Evolutionary conservation across 2,329 filamentous ascomycete genomes (phyloP).

Genomic region (Chaetomium olivaceum): DNA sequence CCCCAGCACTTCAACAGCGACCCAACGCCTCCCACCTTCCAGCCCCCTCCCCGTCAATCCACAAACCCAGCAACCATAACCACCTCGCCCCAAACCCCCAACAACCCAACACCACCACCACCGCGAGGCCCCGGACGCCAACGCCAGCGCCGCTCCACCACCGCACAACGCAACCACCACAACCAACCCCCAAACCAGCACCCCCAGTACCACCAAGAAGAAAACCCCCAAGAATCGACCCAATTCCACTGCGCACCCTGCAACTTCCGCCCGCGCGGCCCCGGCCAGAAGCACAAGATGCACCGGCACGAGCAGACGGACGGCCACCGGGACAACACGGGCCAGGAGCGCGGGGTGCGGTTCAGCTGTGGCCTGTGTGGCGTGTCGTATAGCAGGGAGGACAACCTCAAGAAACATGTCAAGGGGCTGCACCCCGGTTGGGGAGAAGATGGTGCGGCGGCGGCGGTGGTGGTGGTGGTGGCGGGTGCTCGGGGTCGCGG

Average conservation of each 20-base stretch:
- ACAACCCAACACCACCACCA: too few species aligned
- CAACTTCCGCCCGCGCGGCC: not conserved
- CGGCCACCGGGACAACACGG: conserved; percentile 15
- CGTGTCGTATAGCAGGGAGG: conserved; percentile 1
- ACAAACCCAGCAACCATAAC: too few species aligned
- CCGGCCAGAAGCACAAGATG: conserved; percentile 20
- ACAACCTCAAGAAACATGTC: conserved; percentile 21
- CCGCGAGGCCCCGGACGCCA: too few species aligned
- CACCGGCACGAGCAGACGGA: conserved; percentile 13
- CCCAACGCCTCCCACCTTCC: not conserved
- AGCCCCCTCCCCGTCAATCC: too few species aligned
- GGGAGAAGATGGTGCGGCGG: too few species aligned
- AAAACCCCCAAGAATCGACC: not conserved
- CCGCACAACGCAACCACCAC: not conserved
- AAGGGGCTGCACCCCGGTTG: not conserved
- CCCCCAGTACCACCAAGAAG: not conserved
- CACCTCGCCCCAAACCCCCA: too few species aligned
- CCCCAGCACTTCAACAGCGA: not conserved
- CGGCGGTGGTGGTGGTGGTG: too few species aligned
- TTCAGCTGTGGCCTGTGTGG: conserved; percentile 3
- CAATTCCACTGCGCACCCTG: conserved; percentile 11
- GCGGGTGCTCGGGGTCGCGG: not conserved
- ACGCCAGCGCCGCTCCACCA: too few species aligned
- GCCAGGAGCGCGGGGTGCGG: not conserved
- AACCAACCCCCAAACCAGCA: not conserved